Percentiles rank a stretch among this genome's conserved stretches.
phyloP scores from a whole-genome alignment of 2,329 filamentous ascomycete species.

The Clarireedia hainanense region DNA sequence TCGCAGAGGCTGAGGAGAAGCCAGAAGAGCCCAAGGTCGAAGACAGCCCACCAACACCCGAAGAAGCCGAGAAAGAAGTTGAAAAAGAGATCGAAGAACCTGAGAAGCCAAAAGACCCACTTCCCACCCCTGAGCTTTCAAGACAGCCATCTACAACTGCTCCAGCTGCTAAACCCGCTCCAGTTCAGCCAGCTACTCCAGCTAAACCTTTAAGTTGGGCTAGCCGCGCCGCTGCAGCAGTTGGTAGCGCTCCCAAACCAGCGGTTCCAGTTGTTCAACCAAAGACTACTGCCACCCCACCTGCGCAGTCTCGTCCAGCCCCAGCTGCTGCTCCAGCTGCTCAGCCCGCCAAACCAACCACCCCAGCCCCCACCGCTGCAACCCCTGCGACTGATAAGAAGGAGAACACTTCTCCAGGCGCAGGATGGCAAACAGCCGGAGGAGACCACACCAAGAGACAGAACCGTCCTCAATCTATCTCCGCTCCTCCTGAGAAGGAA shows the following conservation, averaged over 20 bases:
- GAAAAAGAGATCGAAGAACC: slow-evolving; percentile 48
- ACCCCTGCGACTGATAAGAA: slow-evolving; percentile 35
- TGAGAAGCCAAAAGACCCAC: slow-evolving; percentile 61
- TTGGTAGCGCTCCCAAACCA: slow-evolving; percentile 45
- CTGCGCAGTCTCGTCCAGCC: slow-evolving; percentile 46
- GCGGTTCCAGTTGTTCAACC: slow-evolving; percentile 39
- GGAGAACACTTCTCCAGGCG: slow-evolving; percentile 25
- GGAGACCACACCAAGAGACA: slow-evolving; percentile 74
- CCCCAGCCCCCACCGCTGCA: slow-evolving; percentile 35
- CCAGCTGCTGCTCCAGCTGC: slow-evolving; percentile 32
- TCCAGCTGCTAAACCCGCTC: slow-evolving; percentile 40
- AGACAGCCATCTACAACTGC: slow-evolving; percentile 37
- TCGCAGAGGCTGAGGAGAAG: slow-evolving; percentile 28
- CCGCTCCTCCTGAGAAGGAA: slow-evolving; percentile 60
- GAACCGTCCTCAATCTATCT: slow-evolving; percentile 61
- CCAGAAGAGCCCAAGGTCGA: slow-evolving; percentile 27
- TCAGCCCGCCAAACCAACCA: slow-evolving; percentile 30
- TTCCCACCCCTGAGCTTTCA: slow-evolving; percentile 38
- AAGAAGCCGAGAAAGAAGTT: slow-evolving; percentile 44
- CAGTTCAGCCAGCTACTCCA: slow-evolving; percentile 25
- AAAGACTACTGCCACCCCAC: slow-evolving; percentile 46
- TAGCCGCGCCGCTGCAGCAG: slow-evolving; percentile 55
- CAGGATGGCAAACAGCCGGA: slow-evolving; percentile 83
- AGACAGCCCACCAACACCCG: slow-evolving; percentile 33
- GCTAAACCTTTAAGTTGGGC: slow-evolving; percentile 69